Evolutionary conservation across 2,329 filamentous ascomycete genomes (phyloP), one percentile per base, ranked within the genome.

Genomic region (Alternaria metachromatica): DNA sequence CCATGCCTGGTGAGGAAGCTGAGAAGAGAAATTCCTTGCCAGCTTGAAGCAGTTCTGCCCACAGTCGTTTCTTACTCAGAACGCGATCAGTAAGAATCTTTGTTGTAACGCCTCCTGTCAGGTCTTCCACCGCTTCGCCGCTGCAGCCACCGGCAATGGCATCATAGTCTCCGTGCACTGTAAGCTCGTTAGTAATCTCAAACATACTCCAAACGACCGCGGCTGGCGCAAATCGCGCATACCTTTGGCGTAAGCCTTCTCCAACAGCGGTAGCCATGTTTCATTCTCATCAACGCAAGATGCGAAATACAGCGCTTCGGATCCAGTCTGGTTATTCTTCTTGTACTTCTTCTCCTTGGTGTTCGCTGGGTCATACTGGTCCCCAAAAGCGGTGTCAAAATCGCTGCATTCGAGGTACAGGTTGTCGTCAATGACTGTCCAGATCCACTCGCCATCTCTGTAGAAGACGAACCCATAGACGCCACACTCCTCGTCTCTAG

Each of bases 391-490:
- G 70, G 78, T 90, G 70, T 96, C 92, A 83, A 93, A 96, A 75
- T 92, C 90, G 1, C 90, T 89, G 0, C 90, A 90, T 43, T 87
- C 89, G 23, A 97, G 86, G 76, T 92, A 97, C 0, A 97, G 85
- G 79, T 96, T 96, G 79, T 97, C 94, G 74, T 97, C 94, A 57
- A 97, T 88, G 55, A 97, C 94, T 50, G 92, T 94, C 76, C 93
- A 93, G 62, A 95, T 91, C 94, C 93, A 97, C 53, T 81, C 78
- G 37, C 80, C 80, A 48, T 82, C 80, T 56, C 92, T 86, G 78
- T 91, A 88, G 74, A 96, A 95, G 6, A 96, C 91, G 69, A 96
- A 96, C 0, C 93, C 93, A 67, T 96, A 96, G 0, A 95, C 92
- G 5, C 92, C 92, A 4, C 93, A 88, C 23, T 87, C 84, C 74